Conservation (phyloP, 441 rosid genomes). For the Populus hybrid region DNA sequence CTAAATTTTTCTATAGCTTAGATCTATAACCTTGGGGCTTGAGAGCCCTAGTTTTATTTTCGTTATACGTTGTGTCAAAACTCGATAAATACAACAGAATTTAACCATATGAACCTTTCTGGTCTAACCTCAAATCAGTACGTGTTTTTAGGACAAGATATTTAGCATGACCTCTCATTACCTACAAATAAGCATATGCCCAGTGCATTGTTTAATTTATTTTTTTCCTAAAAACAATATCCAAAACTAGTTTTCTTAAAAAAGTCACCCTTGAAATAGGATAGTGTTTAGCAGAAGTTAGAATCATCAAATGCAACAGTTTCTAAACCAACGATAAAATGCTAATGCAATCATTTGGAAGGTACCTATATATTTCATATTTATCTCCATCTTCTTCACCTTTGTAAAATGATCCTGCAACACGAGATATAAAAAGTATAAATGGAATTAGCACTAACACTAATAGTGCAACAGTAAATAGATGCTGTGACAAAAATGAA, state of each 20-base stretch:
- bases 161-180: neutral
- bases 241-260: no score
- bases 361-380: slow-evolving; percentile 91
- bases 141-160: neutral
- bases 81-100: neutral
- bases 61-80: neutral
- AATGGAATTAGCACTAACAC: neutral
- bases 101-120: neutral
- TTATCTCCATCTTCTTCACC: slow-evolving; percentile 58
- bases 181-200: neutral
- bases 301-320: neutral
- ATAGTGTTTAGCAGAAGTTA: neutral
- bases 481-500: neutral
- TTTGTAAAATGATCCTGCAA: slow-evolving; percentile 74
- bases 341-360: neutral
- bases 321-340: neutral
- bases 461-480: neutral
- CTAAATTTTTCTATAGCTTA: no score
- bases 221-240: neutral
- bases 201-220: neutral
- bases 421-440: slow-evolving; percentile 19
- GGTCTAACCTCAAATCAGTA: neutral
- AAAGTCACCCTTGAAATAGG: neutral
- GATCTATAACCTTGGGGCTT: no score
- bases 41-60: no score